phyloP scores from a whole-genome alignment of 495 filamentous ascomycete species.

The Gamarada debralockiae region DNA sequence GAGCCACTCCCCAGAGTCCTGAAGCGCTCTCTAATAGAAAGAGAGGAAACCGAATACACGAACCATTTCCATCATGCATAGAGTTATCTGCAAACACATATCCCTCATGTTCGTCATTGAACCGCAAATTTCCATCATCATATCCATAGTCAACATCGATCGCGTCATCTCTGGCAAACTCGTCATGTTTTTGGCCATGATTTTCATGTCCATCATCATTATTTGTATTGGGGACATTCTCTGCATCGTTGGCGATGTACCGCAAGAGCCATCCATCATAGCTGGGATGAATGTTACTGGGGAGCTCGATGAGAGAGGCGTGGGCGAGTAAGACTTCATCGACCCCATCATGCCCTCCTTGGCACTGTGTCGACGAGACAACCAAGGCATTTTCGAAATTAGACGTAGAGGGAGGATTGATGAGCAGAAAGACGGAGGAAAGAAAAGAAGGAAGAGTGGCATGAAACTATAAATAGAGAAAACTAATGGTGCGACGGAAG shows the following conservation, averaged over 20 bases:
- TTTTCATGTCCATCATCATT: conserved; percentile 24
- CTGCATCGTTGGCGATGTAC: conserved; percentile 31
- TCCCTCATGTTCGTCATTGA: background rate
- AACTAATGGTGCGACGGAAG: too few relatives aligned
- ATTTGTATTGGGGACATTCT: conserved; percentile 16
- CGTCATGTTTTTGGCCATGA: conserved; percentile 22
- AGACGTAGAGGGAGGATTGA: background rate
- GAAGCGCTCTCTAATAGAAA: too few relatives aligned
- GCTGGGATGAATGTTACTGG: conserved; percentile 32
- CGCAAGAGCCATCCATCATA: conserved; percentile 32
- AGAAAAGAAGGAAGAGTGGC: background rate
- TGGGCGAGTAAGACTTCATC: background rate
- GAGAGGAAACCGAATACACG: too few relatives aligned
- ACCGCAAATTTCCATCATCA: background rate
- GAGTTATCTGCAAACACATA: background rate
- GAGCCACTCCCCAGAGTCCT: too few relatives aligned
- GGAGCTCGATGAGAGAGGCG: background rate
- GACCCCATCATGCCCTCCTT: background rate
- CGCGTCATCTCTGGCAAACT: conserved; percentile 8
- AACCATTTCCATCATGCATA: background rate
- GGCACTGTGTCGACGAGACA: background rate
- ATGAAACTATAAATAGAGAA: background rate
- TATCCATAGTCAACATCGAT: background rate
- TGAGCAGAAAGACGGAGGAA: background rate
- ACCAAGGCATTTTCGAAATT: conserved; percentile 1